Conservation (phyloP, 2,329 filamentous ascomycete genomes). For the Hysterium pulicare region DNA sequence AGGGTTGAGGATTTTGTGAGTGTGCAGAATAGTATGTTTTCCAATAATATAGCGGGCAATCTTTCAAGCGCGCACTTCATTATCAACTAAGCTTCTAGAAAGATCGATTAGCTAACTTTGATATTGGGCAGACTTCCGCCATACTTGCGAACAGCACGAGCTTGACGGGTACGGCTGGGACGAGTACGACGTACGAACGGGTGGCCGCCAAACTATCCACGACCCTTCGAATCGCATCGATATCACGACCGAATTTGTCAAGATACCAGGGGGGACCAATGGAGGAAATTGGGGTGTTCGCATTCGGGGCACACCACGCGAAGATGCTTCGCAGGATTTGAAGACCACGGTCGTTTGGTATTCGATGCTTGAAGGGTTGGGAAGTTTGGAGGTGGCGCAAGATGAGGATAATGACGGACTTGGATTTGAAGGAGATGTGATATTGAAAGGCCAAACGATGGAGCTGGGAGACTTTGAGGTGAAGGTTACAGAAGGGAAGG, state of each 20-base stretch:
- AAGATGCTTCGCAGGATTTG: slow-evolving; percentile 62
- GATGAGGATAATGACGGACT: slow-evolving; percentile 44
- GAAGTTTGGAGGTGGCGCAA: slow-evolving; percentile 59
- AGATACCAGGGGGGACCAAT: slow-evolving; percentile 78
- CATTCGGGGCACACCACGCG: slow-evolving; percentile 75
- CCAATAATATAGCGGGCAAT: not conserved
- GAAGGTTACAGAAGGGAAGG: slow-evolving; percentile 70
- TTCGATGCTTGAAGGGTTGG: slow-evolving; percentile 72
- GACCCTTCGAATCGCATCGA: slow-evolving; percentile 86
- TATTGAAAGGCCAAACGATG: slow-evolving; percentile 65
- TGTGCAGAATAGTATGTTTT: slow-evolving; percentile 68
- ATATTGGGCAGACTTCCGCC: slow-evolving; percentile 67
- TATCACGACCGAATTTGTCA: slow-evolving; percentile 89
- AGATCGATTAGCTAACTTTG: slow-evolving; percentile 14
- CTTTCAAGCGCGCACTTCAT: not conserved
- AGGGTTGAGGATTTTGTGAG: slow-evolving; percentile 74
- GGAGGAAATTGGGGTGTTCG: slow-evolving; percentile 91
- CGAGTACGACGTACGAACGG: slow-evolving; percentile 85
- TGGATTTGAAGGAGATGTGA: slow-evolving; percentile 61
- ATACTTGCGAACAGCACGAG: slow-evolving; percentile 94
- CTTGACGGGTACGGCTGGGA: slow-evolving; percentile 98
- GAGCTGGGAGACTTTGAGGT: slow-evolving; percentile 78
- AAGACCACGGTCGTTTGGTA: slow-evolving; percentile 82
- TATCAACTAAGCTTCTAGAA: not conserved
- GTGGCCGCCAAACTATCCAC: slow-evolving; percentile 85